Percentiles rank a stretch among this genome's conserved stretches.
These are phyloP conservation scores for Laetiporus sulphureus DNA, from an alignment of 1,284 basidiomycete species.

Conservation along the genomic window DNA sequence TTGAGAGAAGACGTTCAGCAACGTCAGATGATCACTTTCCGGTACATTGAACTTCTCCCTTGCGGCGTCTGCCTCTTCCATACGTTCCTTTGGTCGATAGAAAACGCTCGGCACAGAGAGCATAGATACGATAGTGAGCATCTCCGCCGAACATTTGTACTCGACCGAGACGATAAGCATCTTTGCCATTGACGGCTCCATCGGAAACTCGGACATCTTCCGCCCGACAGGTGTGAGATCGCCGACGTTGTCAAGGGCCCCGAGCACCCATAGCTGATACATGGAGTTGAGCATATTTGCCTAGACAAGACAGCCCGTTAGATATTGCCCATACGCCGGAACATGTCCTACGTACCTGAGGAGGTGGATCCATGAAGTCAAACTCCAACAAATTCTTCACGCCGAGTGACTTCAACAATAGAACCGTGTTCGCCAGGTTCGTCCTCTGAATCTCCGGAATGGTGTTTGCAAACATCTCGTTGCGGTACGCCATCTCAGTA, in stretches of 20 bases:
- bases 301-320: conserved; percentile 38
- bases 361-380: conserved; percentile 99
- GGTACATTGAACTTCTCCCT: conserved; percentile 98
- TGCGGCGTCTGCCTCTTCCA: conserved; percentile 95
- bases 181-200: conserved; percentile 97
- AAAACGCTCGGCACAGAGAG: conserved; percentile 95
- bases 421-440: conserved; percentile 89
- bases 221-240: conserved; percentile 88
- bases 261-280: conserved; percentile 99
- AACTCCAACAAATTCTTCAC: conserved; percentile 98
- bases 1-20: conserved; percentile 95
- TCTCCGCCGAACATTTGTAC: conserved; percentile 89
- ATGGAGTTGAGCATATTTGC: conserved; percentile 96
- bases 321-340: conserved; percentile 30
- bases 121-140: conserved; percentile 99
- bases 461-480: conserved; percentile 95
- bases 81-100: conserved; percentile 90
- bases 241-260: conserved; percentile 96
- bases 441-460: conserved; percentile 98
- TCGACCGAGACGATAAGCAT: conserved; percentile 97
- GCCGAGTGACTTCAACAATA: conserved; percentile 97
- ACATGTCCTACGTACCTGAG: conserved; percentile 65
- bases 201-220: conserved; percentile 98
- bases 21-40: conserved; percentile 94
- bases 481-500: conserved; percentile 95